A percentile compares a stretch with the other conserved stretches of the same genome.
Evolutionary conservation across 139 green algal species (phyloP).

Genomic region (Closterium sp.): DNA sequence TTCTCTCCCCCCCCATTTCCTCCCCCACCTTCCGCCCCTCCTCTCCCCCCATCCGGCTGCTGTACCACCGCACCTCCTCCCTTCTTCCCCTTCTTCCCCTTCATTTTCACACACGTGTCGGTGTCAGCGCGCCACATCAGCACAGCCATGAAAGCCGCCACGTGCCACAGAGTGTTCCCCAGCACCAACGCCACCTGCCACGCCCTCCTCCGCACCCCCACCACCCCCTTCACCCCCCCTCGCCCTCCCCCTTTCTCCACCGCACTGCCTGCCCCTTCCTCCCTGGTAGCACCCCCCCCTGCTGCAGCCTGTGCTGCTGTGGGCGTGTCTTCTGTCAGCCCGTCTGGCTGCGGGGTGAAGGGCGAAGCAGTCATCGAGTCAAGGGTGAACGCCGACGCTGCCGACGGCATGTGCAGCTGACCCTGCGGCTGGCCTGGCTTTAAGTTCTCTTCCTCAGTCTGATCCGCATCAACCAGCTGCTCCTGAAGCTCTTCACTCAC

Average conservation of each 20-base stretch:
- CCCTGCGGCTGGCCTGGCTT: neutral
- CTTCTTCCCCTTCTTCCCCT: too few species aligned
- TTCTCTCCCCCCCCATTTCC: too few species aligned
- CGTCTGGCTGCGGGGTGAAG: too few species aligned
- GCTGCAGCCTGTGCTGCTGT: neutral
- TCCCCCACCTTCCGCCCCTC: too few species aligned
- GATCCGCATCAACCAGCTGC: neutral
- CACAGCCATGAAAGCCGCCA: slow-evolving; percentile 2
- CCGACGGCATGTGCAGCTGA: neutral
- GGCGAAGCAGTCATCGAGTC: too few species aligned
- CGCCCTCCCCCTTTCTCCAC: neutral
- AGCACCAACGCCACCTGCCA: slow-evolving; percentile 11
- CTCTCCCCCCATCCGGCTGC: too few species aligned
- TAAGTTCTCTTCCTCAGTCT: neutral
- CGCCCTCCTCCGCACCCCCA: neutral
- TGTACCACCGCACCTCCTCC: too few species aligned
- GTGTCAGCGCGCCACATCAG: neutral
- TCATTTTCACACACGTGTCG: too few species aligned
- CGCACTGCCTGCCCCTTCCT: neutral
- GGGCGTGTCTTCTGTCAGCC: too few species aligned
- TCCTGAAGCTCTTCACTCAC: neutral
- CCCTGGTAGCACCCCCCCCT: neutral
- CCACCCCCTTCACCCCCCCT: neutral
- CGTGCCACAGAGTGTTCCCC: slow-evolving; percentile 8
- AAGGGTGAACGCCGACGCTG: neutral